Base-by-base conservation (phyloP, 495 filamentous ascomycete genomes). In the Xylaria sp. region DNA sequence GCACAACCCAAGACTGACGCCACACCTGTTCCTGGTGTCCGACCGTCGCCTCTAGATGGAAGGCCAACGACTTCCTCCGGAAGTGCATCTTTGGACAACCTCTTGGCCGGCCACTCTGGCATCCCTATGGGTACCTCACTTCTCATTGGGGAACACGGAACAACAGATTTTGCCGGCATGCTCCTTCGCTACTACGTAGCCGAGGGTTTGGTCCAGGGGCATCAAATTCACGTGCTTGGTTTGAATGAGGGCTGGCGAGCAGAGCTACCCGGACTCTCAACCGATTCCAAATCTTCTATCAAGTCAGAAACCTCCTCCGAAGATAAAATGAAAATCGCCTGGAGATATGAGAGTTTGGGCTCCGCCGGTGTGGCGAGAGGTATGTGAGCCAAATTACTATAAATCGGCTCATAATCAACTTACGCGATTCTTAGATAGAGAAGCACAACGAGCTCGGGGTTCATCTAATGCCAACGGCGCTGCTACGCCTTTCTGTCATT, bases 271-370 rank as follows among this genome's bases (percentile, higher is more conserved):
- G 95, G 90, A 0, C 72, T 96, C 21, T 86, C 89, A 40, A 85
- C 83, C 0, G 83, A 86, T 0, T 76, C 79, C 46, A 80, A 82
- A 50, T 81, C 78, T 44, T 73, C 71, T 73, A 85, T 73, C 77
- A 74, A 85, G 70, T 71, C 78, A 24, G 74, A 79, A 1, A 26
- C 75, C 0, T 57, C 80, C 2, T 73, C 78, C 15, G 85, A 87
- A 40, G 93, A 97, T 68, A 91, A 89, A 79, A 99, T 99, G 96
- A 98, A 97, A 83, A 99, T 99, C 80, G 96, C 96, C 12, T 99
- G 96, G 96, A 84, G 96, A 80, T 99, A 99, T 82, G 95, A 98
- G 79, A 88, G 90, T 24, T 79, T 98, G 71, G 92, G 93, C 29
- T 88, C 82, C 82, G 89, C 33, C 66, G 84, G 85, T 50, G 84